A percentile compares a stretch with the other conserved stretches of the same genome.
Evolutionary conservation across 148 eudicot species (phyloP).

Genomic region (Rhododendron griersonianum): DNA sequence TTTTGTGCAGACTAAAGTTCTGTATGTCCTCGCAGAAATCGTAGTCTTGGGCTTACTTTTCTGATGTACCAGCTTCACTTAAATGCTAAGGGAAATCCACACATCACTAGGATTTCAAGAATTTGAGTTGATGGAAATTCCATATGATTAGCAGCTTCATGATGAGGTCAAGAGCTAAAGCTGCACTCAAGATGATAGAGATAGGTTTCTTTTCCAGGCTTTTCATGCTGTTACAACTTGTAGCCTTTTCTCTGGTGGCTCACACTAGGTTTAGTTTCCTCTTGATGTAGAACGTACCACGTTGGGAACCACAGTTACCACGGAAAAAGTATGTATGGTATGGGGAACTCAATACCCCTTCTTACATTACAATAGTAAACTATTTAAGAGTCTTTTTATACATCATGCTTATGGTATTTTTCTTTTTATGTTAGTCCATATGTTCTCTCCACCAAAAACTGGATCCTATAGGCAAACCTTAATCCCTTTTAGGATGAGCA

Average conservation of each 20-base stretch:
- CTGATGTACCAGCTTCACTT: not conserved
- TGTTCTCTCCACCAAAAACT: conserved; percentile 1
- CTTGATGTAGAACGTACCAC: not conserved
- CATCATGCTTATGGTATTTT: not conserved
- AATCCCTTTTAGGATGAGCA: not conserved
- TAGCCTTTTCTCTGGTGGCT: not conserved
- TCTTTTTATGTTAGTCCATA: not conserved
- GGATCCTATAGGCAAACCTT: not conserved
- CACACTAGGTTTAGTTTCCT: not conserved
- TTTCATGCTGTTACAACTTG: not conserved
- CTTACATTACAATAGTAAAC: not conserved
- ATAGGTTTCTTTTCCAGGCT: not conserved
- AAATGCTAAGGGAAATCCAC: not conserved
- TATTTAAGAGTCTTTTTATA: not conserved
- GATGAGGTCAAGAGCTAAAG: not conserved
- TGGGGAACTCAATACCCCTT: not conserved
- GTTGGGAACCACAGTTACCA: not conserved
- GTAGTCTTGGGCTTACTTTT: no score
- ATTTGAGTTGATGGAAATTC: not conserved
- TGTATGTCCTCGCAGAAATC: no score
- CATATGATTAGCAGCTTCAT: not conserved
- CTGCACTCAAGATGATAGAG: not conserved
- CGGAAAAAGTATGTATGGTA: not conserved
- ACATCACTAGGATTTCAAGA: not conserved
- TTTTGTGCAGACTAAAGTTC: no score